Evolutionary conservation across 768 basidiomycete genomes (phyloP), one percentile per base, ranked within the genome.

Genomic region (Cystobasidium onofrii): DNA sequence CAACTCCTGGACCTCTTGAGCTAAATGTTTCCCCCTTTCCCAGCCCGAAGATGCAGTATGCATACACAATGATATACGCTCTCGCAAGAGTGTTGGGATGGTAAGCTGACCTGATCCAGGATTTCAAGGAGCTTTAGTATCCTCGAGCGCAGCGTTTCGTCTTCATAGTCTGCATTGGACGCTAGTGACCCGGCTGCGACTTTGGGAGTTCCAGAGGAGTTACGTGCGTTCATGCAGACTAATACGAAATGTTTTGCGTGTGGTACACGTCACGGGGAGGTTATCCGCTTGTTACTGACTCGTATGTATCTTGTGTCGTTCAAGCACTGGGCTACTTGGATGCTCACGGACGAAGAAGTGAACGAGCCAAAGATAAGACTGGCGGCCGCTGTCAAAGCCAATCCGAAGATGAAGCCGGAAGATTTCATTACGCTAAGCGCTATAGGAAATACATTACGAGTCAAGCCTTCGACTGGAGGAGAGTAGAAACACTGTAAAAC

Each of bases 31-130:
- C 6, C 39, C 7, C 39, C 15, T 15, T 39, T 15, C 6, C 15
- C 18, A 18, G 17, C 50, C 27, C 13, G 73, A 74, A 36, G 50
- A 90, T 78, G 85, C 87, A 41, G 88, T 90, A 2, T 81, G 84
- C 27, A 82, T 90, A 0, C 89, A 88, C 83, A 81, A 84, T 75
- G 88, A 90, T 78, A 81, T 88, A 46, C 82, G 82, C 57, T 86
- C 88, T 41, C 84, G 85, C 80, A 84, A 83, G 73, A 88, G 86
- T 0, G 77, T 89, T 7, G 88, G 85, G 0, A 89, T 89, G 85
- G 57, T 60, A 29, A 60, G 57, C 57, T 60, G 29, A 29, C 27
- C 15, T 34, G 3, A 4, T 6, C 52, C 6, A 20, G n/a, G n/a
- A 20, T 10, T 29, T 54, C n/a, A 39, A 39, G 7, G 39, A 6